Evolutionary conservation across 75 land plant species (phyloP).

Genomic region (Picea sitchensis): DNA sequence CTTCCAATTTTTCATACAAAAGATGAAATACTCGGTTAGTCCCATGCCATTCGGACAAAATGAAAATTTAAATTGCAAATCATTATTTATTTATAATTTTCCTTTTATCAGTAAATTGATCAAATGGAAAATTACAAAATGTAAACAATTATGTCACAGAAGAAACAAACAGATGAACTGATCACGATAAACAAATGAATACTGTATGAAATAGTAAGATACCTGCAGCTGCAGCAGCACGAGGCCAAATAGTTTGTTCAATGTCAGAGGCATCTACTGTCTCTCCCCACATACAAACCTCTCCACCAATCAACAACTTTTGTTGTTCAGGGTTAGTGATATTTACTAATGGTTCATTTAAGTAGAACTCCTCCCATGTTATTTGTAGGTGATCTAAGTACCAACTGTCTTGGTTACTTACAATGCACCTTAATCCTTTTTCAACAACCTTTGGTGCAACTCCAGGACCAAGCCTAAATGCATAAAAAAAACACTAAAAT

Average conservation of each 20-base stretch:
- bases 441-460: constrained; percentile 57
- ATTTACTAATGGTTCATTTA: constrained; percentile 67
- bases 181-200: background rate
- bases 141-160: no score
- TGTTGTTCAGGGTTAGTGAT: constrained; percentile 50
- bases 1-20: constrained; percentile 21
- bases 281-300: constrained; percentile 97
- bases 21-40: background rate
- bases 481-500: background rate
- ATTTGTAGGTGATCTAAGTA: constrained; percentile 81
- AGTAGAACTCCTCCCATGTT: constrained; percentile 71
- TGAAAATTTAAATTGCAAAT: no score
- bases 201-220: background rate
- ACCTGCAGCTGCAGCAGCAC: constrained; percentile 99
- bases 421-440: constrained; percentile 74
- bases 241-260: constrained; percentile 91
- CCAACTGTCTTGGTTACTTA: constrained; percentile 86
- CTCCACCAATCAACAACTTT: constrained; percentile 75
- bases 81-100: no score
- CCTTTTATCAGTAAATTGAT: background rate
- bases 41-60: background rate
- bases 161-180: no score
- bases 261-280: constrained; percentile 71
- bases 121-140: background rate
- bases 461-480: constrained; percentile 55